Percentiles rank a stretch among this genome's conserved stretches.
These are phyloP conservation scores for Pseudocercospora macadamiae DNA, from an alignment of 2,329 filamentous ascomycete genomes.

Conservation along the genomic window DNA sequence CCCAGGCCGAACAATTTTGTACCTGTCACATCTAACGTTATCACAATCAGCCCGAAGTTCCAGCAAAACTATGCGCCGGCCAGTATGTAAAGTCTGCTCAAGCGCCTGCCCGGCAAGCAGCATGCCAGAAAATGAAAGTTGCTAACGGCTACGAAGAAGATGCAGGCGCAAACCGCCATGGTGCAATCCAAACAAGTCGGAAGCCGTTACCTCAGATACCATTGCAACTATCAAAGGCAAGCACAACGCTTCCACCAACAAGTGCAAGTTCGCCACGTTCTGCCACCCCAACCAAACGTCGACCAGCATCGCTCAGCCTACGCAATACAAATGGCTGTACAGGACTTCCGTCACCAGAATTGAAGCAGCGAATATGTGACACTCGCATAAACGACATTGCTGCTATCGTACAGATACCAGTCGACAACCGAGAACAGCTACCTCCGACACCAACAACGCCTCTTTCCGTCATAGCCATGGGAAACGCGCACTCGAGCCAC, in stretches of 20 bases:
- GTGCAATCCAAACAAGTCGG: neutral
- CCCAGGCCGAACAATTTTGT: neutral
- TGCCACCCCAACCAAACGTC: constrained; percentile 18
- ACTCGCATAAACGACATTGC: constrained; percentile 20
- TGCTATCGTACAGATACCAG: constrained; percentile 27
- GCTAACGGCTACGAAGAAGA: neutral
- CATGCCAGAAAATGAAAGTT: neutral
- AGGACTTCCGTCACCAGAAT: constrained; percentile 23
- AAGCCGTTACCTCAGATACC: neutral
- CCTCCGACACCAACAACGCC: constrained; percentile 26
- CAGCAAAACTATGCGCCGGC: neutral
- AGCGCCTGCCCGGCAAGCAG: neutral
- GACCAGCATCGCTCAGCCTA: constrained; percentile 29
- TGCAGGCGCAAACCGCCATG: neutral
- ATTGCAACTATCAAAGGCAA: constrained; percentile 17
- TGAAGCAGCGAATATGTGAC: constrained; percentile 32
- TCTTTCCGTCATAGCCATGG: constrained; percentile 28
- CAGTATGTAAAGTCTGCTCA: neutral
- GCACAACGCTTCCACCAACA: constrained; percentile 15
- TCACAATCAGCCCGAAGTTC: neutral
- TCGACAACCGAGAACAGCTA: constrained; percentile 27
- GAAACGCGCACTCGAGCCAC: constrained; percentile 34
- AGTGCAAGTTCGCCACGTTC: constrained; percentile 33
- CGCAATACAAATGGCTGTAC: constrained; percentile 33
- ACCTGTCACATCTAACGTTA: neutral